These are phyloP conservation scores for Inga laurina DNA, from an alignment of 306 rosid genomes.

Conservation along the genomic window DNA sequence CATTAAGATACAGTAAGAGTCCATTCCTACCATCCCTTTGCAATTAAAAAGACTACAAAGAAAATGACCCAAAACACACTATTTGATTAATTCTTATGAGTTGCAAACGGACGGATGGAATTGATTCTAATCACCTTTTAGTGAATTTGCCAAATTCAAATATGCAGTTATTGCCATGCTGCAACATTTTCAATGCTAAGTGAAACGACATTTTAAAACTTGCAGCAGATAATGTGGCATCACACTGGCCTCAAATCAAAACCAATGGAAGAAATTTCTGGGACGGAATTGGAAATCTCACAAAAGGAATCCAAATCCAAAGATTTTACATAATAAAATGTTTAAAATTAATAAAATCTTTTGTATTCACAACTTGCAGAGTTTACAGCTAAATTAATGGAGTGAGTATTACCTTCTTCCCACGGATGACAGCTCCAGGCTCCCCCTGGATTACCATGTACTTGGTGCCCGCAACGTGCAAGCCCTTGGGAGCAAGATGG, in stretches of 20 bases:
- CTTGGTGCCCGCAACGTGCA: constrained; percentile 71
- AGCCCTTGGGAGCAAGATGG: constrained; percentile 92
- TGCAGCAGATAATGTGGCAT: background rate
- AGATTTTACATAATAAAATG: background rate
- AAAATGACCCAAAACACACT: background rate
- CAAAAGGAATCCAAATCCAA: background rate
- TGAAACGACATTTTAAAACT: background rate
- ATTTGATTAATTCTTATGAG: background rate
- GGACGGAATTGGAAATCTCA: background rate
- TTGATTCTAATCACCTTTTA: background rate
- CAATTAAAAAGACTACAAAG: background rate
- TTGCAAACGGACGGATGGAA: background rate
- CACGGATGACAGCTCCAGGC: constrained; percentile 93
- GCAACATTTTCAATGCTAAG: background rate
- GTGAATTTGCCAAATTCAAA: background rate
- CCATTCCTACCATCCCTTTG: background rate
- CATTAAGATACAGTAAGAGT: background rate
- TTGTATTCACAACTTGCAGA: background rate
- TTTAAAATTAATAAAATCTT: background rate
- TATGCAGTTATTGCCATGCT: background rate
- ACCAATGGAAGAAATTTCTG: background rate
- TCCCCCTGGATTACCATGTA: constrained; percentile 99
- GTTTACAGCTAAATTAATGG: background rate
- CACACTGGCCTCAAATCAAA: background rate
- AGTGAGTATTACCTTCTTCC: constrained; percentile 66